Percentiles rank a stretch among this genome's conserved stretches.
Conservation (phyloP, 2,329 filamentous ascomycete genomes). For the Talaromyces sp. region DNA sequence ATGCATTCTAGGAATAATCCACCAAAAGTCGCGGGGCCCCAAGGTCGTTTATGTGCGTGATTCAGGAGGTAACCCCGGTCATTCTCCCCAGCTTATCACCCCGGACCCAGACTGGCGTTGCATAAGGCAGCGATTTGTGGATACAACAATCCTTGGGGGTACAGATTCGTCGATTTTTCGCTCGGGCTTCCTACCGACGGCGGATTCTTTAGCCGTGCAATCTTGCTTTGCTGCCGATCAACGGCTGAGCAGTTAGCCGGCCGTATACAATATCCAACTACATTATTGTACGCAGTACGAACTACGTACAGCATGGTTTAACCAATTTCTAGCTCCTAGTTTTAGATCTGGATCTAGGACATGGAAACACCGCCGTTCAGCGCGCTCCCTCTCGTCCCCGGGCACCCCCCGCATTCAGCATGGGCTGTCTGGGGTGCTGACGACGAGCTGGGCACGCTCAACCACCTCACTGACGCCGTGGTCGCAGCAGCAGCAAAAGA, state of each 20-base stretch:
- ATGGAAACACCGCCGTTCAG: conserved; percentile 30
- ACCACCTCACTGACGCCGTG: conserved; percentile 41
- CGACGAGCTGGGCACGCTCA: conserved; percentile 41
- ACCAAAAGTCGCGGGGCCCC: too few species aligned
- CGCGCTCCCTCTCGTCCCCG: conserved; percentile 34
- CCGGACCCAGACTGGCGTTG: not conserved
- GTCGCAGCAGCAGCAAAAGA: conserved; percentile 34
- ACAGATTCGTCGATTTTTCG: too few species aligned
- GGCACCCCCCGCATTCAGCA: conserved; percentile 37
- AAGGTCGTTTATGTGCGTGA: not conserved
- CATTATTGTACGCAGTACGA: too few species aligned
- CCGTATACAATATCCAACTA: too few species aligned
- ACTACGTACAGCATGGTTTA: too few species aligned
- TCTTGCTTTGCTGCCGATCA: too few species aligned
- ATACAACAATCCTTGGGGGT: too few species aligned
- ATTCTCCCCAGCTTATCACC: not conserved
- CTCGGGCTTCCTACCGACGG: too few species aligned
- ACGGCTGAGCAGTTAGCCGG: too few species aligned
- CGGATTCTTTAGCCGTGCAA: too few species aligned
- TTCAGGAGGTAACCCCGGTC: not conserved
- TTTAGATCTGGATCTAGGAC: not conserved
- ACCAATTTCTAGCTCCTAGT: too few species aligned
- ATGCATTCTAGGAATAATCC: too few species aligned
- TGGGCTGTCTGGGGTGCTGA: conserved; percentile 44
- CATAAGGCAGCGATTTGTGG: not conserved